Conservation (phyloP, 768 basidiomycete species). For the Mrakia blollopis region DNA sequence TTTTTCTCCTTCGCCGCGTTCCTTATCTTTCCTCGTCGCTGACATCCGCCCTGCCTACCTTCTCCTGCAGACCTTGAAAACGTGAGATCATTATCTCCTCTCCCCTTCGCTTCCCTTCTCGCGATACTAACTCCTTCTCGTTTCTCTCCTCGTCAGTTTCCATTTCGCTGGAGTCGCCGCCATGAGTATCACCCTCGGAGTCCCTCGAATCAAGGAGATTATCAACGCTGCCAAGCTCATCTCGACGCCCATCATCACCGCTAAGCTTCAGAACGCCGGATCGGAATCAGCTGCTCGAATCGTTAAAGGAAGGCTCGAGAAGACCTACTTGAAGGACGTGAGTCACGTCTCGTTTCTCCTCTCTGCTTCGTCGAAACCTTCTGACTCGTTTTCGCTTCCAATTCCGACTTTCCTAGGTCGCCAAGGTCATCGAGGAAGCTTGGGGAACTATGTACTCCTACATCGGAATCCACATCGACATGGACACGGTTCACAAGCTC, state of each 20-base stretch:
- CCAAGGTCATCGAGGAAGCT: constrained; percentile 87
- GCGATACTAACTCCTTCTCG: not conserved
- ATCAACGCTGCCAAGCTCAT: constrained; percentile 98
- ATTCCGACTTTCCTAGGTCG: constrained; percentile 46
- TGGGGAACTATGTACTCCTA: constrained; percentile 92
- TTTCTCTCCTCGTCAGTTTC: constrained; percentile 50
- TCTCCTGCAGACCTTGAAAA: not conserved
- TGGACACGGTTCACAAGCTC: constrained; percentile 76
- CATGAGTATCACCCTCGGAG: constrained; percentile 98
- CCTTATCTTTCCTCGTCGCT: too few relatives aligned
- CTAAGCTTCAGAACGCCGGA: constrained; percentile 70
- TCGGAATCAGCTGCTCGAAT: constrained; percentile 95
- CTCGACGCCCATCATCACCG: constrained; percentile 97
- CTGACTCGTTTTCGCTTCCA: not conserved
- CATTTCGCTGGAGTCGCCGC: constrained; percentile 99
- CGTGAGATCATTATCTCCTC: not conserved
- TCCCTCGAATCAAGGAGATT: constrained; percentile 99
- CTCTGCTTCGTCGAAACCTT: not conserved
- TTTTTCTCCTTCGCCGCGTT: not conserved
- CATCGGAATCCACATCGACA: constrained; percentile 86
- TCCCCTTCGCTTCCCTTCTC: not conserved
- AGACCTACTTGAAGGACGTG: constrained; percentile 89
- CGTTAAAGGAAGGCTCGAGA: constrained; percentile 92
- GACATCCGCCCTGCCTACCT: not conserved
- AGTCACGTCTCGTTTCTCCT: constrained; percentile 36